Evolutionary conservation across 78 protist species (phyloP), one percentile per base, ranked within the genome.

Genomic region (Protostelium mycophagum): DNA sequence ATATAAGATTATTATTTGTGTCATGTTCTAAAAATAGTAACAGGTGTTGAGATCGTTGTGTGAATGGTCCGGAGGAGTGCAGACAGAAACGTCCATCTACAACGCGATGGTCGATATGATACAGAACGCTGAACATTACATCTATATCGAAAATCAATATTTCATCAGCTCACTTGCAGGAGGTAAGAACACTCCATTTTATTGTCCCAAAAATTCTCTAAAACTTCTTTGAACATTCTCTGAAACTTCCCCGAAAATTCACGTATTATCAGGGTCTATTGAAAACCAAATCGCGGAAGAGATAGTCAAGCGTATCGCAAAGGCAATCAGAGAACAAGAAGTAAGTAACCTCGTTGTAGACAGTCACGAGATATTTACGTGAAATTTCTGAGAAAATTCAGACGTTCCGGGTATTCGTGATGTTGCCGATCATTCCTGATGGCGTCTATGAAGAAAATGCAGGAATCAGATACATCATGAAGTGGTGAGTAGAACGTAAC

Each of bases 91-190:
- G 1, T 91, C 96, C 29, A 93, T 97, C 35, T 95, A 95, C 83
- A 89, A 91, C 1, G 96, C 97, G 28, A 92, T 92, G 51, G 28
- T 95, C 31, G 91, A 93, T 25, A 90, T 90, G 35, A 97, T 97
- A 28, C 91, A 39, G 34, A 88, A 87, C 28, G 92, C 98, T 10
- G 85, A 95, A 85, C 96, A 94, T 83, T 97, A 85, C 31, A 87
- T 97, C 25, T 97, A 97, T 86, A 96, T 97, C 83, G 98, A 96
- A 63, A 93, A 96, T 36, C 98, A 97, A 89, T 91, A 89, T 83
- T 93, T 93, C 90, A 89, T 90, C 1, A 86, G 92, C 0, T 91
- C 96, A 16, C 91, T 89, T 83, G 94, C 94, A 0, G 89, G 91
- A 38, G 89, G 89, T 25, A 93, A 51, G 73, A 16, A 51, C n/a